Conservation (phyloP, 768 basidiomycete genomes). For the Serendipita sp. region DNA sequence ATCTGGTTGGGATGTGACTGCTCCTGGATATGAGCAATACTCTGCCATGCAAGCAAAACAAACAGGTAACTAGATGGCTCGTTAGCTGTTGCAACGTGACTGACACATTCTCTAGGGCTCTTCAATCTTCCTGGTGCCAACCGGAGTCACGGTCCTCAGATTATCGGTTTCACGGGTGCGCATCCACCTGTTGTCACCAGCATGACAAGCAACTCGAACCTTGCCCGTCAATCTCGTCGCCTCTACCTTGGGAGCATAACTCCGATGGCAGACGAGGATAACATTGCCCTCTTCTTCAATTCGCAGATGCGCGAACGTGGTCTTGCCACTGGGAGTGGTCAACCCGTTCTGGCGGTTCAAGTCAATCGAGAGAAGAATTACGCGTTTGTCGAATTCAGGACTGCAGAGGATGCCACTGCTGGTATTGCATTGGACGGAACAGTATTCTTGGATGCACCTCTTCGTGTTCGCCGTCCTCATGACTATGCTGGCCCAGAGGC, state of each 20-base stretch:
- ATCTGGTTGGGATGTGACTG: slow-evolving; percentile 93
- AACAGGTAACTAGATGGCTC: slow-evolving; percentile 45
- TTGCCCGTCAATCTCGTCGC: slow-evolving; percentile 84
- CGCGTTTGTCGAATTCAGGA: slow-evolving; percentile 99
- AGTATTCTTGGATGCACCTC: slow-evolving; percentile 85
- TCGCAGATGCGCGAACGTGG: slow-evolving; percentile 86
- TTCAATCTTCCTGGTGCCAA: slow-evolving; percentile 96
- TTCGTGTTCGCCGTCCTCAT: slow-evolving; percentile 95
- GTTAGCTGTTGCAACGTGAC: slow-evolving; percentile 7
- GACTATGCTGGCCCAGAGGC: slow-evolving; percentile 73
- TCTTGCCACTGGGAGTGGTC: slow-evolving; percentile 65
- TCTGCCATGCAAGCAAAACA: slow-evolving; percentile 96
- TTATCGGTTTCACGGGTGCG: slow-evolving; percentile 63
- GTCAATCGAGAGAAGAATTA: slow-evolving; percentile 99
- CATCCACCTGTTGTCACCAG: slow-evolving; percentile 79
- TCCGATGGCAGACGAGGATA: slow-evolving; percentile 84
- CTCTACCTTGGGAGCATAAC: slow-evolving; percentile 97
- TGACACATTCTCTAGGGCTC: slow-evolving; percentile 38
- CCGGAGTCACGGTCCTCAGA: slow-evolving; percentile 71
- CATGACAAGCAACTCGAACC: slow-evolving; percentile 70
- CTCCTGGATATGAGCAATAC: slow-evolving; percentile 89
- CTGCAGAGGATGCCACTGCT: slow-evolving; percentile 87
- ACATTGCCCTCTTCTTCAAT: slow-evolving; percentile 88
- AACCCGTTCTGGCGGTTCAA: slow-evolving; percentile 84
- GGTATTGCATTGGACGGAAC: slow-evolving; percentile 98